Evolutionary conservation across 2,329 filamentous ascomycete species (phyloP), one percentile per base, ranked within the genome.

Genomic region (Onygenales sp.): DNA sequence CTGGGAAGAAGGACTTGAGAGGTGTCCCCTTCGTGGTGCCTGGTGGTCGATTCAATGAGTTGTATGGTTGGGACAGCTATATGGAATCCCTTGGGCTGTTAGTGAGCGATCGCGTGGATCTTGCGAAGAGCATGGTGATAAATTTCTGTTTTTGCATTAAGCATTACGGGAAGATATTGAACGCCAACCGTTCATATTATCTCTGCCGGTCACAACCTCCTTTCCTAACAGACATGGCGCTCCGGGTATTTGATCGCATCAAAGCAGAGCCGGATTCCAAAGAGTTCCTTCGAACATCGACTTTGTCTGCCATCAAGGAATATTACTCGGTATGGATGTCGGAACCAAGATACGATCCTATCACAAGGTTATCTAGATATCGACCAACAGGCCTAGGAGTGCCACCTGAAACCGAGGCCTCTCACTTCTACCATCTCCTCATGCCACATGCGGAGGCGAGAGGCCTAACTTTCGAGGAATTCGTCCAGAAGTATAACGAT

Each of bases 41-140:
- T 0, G 93, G 93, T 55, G 93, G 93, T 27, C 83, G 93, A 33
- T 98, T 98, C 83, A 98, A 98, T 70, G 93, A 98, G 70, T 74
- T 98, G 21, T 98, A 98, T 67, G 92, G 92, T 46, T 98, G 93
- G 93, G 93, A 98, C 71, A 96, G 90, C 68, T 98, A 97, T 75
- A 97, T 98, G 90, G 88, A 92, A 68, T 93, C 92, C 4, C 77
- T 97, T 2, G 93, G 93, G 14, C 78, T 98, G 54, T 76, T 97
- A 55, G 82, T 89, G 61, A 89, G 92, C 65, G 87, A 93, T 66
- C 84, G 88, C 55, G 83, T 89, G 21, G 84, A 96, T 63, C 75
- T 97, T 52, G 90, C 90, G 60, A 95, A 96, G 74, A 81, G 86
- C 49, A 97, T 98, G 89, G 91, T 97, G 50, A 78, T 82, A 62